These are phyloP conservation scores for Gonapodya prolifera DNA, from an alignment of 192 early-diverging fungal species.

Conservation along the genomic window DNA sequence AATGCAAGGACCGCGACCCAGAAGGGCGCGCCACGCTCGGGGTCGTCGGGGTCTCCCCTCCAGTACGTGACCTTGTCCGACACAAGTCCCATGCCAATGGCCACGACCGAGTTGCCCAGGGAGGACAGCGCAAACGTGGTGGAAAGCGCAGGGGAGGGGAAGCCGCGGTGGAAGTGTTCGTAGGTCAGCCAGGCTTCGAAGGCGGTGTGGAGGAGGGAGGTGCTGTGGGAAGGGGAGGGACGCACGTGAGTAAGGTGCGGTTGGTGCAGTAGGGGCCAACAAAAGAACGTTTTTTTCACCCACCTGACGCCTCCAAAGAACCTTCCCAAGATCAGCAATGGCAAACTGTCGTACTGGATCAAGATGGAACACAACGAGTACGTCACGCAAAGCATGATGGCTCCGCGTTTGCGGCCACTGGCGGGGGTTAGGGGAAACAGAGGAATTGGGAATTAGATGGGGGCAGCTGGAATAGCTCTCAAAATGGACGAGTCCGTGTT, in stretches of 20 bases:
- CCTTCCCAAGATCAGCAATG: conserved; percentile 27
- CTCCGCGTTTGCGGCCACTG: conserved; percentile 32
- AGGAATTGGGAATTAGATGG: not conserved
- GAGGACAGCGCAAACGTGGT: conserved; percentile 50
- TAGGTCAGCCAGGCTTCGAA: conserved; percentile 51
- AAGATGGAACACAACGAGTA: conserved; percentile 23
- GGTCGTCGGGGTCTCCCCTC: not conserved
- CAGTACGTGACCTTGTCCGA: conserved; percentile 45
- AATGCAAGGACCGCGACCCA: conserved; percentile 37
- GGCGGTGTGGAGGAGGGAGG: conserved; percentile 38
- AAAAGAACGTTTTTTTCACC: not conserved
- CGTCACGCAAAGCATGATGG: conserved; percentile 33
- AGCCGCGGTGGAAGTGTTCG: conserved; percentile 36
- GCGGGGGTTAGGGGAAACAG: not conserved
- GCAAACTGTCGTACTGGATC: conserved; percentile 22
- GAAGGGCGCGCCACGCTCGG: conserved; percentile 48
- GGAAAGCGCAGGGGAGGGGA: conserved; percentile 32
- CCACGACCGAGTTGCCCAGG: conserved; percentile 49
- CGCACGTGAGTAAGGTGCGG: not conserved
- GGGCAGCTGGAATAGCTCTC: not conserved
- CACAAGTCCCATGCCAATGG: conserved; percentile 49
- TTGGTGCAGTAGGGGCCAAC: not conserved
- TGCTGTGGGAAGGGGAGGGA: conserved; percentile 1
- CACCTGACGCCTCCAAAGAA: conserved; percentile 28
- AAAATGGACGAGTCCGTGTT: no score